These are phyloP conservation scores for Pythium dissimile DNA, from an alignment of 352 stramenopile species.

Conservation along the genomic window DNA sequence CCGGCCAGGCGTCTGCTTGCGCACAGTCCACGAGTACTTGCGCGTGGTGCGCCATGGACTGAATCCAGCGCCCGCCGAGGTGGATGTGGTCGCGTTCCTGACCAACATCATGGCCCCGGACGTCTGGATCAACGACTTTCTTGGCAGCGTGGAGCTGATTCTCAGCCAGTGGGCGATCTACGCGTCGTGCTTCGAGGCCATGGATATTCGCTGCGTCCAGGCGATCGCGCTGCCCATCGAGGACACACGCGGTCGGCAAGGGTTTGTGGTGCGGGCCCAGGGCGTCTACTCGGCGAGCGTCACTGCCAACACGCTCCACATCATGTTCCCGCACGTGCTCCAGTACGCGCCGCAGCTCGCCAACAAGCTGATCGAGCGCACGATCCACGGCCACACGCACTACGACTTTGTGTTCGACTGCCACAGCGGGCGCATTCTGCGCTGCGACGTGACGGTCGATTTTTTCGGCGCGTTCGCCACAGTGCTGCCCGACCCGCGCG, in stretches of 20 bases:
- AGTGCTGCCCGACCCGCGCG: constrained; percentile 4
- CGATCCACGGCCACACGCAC: constrained; percentile 1
- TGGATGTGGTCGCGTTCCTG: constrained; percentile 11
- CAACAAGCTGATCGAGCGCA: background rate
- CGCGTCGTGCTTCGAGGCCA: constrained; percentile 3
- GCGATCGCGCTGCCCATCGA: constrained; percentile 8
- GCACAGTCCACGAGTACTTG: constrained; percentile 14
- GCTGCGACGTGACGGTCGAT: constrained; percentile 13
- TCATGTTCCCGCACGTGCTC: constrained; percentile 20
- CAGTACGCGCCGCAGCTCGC: background rate
- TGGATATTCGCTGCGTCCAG: background rate
- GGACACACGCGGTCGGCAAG: constrained; percentile 2
- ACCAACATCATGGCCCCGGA: background rate
- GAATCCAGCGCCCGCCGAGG: background rate
- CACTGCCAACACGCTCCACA: constrained; percentile 9
- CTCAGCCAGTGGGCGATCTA: constrained; percentile 13
- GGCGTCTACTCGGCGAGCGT: background rate
- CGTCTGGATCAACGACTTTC: constrained; percentile 16
- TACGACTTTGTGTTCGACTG: constrained; percentile 21
- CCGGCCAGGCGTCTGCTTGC: background rate
- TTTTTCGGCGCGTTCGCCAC: constrained; percentile 13
- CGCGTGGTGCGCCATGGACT: constrained; percentile 15
- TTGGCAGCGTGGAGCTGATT: constrained; percentile 11
- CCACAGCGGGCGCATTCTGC: constrained; percentile 1
- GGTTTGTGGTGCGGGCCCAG: constrained; percentile 3